These are phyloP conservation scores for Sphagnum contortum DNA, from an alignment of 225 moss, liverwort and hornwort species.

Conservation along the genomic window DNA sequence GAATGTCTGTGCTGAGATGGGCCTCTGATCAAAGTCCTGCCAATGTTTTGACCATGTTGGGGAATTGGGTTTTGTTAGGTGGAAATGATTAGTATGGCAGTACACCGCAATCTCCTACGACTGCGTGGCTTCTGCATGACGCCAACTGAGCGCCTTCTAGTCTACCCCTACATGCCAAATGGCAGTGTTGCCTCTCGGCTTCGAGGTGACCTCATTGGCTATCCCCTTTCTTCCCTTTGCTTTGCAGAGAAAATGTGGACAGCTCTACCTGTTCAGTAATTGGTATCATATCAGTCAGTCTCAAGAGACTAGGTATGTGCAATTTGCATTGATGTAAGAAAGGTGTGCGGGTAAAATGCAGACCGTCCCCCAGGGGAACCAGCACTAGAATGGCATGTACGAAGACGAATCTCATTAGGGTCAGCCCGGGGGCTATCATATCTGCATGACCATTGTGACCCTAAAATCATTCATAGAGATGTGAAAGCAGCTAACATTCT, in stretches of 20 bases:
- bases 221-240: background rate
- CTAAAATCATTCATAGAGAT: slow-evolving; percentile 95
- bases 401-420: slow-evolving; percentile 79
- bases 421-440: slow-evolving; percentile 90
- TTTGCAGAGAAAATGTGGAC: background rate
- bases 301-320: too few species aligned
- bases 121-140: slow-evolving; percentile 92
- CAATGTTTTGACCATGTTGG: too few species aligned
- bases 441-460: slow-evolving; percentile 93
- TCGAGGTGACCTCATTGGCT: slow-evolving; percentile 37
- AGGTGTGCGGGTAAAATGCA: slow-evolving; percentile 14
- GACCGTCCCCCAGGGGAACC: slow-evolving; percentile 75
- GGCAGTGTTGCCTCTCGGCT: slow-evolving; percentile 92
- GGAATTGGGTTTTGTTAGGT: slow-evolving; percentile 24
- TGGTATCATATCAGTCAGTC: too few species aligned
- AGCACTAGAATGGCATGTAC: slow-evolving; percentile 72
- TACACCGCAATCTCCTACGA: slow-evolving; percentile 83
- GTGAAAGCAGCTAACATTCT: slow-evolving; percentile 95
- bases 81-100: slow-evolving; percentile 98
- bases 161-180: slow-evolving; percentile 94
- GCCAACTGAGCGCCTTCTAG: slow-evolving; percentile 82
- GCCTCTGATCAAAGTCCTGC: too few species aligned
- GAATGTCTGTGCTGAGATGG: too few species aligned
- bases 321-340: too few species aligned
- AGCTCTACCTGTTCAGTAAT: too few species aligned